Evolutionary conservation across 371 early-diverging fungal genomes (phyloP), one percentile per base, ranked within the genome.

Genomic region (Syncephalastrum racemosum): DNA sequence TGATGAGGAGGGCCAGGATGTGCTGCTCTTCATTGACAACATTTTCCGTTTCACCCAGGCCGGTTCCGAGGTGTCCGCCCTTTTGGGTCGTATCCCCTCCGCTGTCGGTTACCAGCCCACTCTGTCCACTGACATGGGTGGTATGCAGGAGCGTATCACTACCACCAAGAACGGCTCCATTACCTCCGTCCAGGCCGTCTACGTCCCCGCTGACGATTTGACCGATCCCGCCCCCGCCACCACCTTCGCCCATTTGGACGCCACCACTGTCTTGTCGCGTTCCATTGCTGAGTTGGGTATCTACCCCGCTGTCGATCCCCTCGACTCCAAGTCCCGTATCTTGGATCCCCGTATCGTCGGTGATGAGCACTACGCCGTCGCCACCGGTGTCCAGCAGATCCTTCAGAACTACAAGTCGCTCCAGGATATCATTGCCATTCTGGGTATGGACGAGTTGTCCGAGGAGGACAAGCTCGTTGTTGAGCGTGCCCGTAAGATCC

Each of bases 51-150:
- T 92, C 87, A 92, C 92, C 47, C 92, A 92, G 81, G 92, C 92
- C 79, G 92, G 92, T 89, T 92, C 92, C 64, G 90, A 92, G 75
- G 93, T 93, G 79, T 97, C 98, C 77, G 97, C 98, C 59, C 83
- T 97, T 77, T 86, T 97, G 69, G 96, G 96, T 78, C 97, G 98
- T 94, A 97, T 97, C 74, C 97, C 98, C 66, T 96, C 96, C 58
- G 98, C 98, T 83, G 98, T 97, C 84, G 98, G 98, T 86, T 97
- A 97, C 88, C 98, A 97, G 82, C 98, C 98, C 72, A 97, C 98
- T 56, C 87, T 95, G 62, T 90, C 93, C 75, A 93, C 93, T 46
- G 93, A 93, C 76, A 94, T 94, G 94, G 98, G 96, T 90, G 83
- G 83, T 72, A 96, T 97, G 96, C 96, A 97, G 84, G 98, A 97